phyloP scores from a whole-genome alignment of 179 eudicot species.

The Amaranthus tricolor region DNA sequence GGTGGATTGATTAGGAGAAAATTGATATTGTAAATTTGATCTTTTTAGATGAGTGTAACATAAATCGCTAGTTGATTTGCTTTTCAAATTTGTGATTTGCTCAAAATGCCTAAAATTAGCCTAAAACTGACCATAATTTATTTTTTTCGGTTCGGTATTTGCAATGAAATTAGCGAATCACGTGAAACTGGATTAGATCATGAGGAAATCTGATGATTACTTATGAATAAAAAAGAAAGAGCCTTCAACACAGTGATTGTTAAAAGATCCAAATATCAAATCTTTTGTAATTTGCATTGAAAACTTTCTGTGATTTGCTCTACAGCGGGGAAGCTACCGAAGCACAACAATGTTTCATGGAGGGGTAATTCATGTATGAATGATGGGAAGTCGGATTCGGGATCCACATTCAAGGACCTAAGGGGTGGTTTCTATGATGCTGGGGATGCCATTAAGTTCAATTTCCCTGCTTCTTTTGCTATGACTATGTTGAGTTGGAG shows the following conservation, averaged over 20 bases:
- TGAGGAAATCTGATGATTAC: too few relatives aligned
- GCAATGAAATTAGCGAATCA: too few relatives aligned
- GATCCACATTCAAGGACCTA: slow-evolving; percentile 53
- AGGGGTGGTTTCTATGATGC: slow-evolving; percentile 91
- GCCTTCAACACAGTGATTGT: too few relatives aligned
- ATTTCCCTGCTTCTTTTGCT: slow-evolving; percentile 79
- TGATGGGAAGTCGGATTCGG: slow-evolving; percentile 62
- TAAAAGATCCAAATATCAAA: not conserved
- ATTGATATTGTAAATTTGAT: not conserved
- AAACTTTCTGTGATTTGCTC: not conserved
- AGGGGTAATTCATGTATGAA: slow-evolving; percentile 81
- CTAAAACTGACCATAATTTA: too few relatives aligned
- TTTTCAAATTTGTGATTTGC: not conserved
- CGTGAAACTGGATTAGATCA: too few relatives aligned
- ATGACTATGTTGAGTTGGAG: slow-evolving; percentile 97
- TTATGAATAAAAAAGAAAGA: too few relatives aligned
- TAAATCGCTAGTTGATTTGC: too few relatives aligned
- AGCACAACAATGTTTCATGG: slow-evolving; percentile 93
- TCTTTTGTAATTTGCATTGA: not conserved
- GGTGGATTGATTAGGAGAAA: not conserved
- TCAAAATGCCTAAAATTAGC: not conserved
- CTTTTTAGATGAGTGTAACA: too few relatives aligned
- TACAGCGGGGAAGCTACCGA: slow-evolving; percentile 88
- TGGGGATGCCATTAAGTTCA: slow-evolving; percentile 96
- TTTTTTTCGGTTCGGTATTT: too few relatives aligned